phyloP scores from a whole-genome alignment of 2,329 filamentous ascomycete species.

The Ascochyta koolunga region DNA sequence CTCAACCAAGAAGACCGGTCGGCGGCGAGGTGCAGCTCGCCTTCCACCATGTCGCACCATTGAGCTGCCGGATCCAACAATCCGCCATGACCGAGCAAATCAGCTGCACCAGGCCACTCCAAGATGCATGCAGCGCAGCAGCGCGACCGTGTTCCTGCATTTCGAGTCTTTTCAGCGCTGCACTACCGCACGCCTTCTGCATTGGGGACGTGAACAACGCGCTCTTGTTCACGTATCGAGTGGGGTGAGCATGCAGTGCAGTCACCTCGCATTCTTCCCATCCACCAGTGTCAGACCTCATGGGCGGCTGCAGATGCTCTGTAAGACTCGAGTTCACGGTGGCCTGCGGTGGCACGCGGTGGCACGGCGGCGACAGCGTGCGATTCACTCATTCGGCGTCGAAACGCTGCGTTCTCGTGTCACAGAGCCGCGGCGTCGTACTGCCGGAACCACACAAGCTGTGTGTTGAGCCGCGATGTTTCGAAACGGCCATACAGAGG shows the following conservation, averaged over 20 bases:
- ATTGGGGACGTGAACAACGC: slow-evolving; percentile 22
- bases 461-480: slow-evolving; percentile 37
- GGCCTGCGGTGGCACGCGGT: slow-evolving; percentile 29
- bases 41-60: slow-evolving; percentile 45
- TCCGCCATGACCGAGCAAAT: slow-evolving; percentile 39
- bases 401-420: slow-evolving; percentile 28
- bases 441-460: slow-evolving; percentile 25
- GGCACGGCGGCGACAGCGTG: slow-evolving; percentile 33
- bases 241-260: slow-evolving; percentile 22
- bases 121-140: slow-evolving; percentile 23
- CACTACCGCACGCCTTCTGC: slow-evolving; percentile 20
- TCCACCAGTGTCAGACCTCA: slow-evolving; percentile 12
- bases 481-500: slow-evolving; percentile 41
- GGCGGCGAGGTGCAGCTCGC: slow-evolving; percentile 35
- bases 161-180: slow-evolving; percentile 23
- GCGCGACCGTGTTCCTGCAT: slow-evolving; percentile 39
- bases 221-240: slow-evolving; percentile 10
- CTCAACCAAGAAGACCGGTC: slow-evolving; percentile 8
- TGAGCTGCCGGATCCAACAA: slow-evolving; percentile 23
- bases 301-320: slow-evolving; percentile 21
- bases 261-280: slow-evolving; percentile 20
- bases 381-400: slow-evolving; percentile 26
- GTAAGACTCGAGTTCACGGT: slow-evolving; percentile 19
- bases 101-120: slow-evolving; percentile 32
- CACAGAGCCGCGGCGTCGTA: slow-evolving; percentile 31